Evolutionary conservation across 2,329 filamentous ascomycete genomes (phyloP), one percentile per base, ranked within the genome.

Genomic region (Cladosporium sp.): DNA sequence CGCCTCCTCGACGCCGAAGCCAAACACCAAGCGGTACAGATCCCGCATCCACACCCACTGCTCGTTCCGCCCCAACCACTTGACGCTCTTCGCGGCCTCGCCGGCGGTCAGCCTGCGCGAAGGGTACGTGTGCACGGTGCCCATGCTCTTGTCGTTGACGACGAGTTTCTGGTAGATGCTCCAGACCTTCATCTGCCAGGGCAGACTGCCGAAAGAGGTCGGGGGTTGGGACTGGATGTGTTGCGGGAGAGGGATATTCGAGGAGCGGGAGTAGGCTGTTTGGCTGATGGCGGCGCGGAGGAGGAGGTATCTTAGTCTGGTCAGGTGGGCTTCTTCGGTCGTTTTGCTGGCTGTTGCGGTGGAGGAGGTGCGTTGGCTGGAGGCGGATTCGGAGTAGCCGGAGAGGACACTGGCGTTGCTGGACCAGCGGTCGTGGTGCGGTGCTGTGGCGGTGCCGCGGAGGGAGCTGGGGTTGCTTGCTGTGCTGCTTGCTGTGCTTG

Each of bases 271-370:
- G 78, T 90, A 97, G 12, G 93, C 93, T 3, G 90, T 86, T 74
- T 94, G 93, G 80, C 94, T 89, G 28, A 93, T 93, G 0, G 93
- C 92, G 75, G 93, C 93, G 49, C 96, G 82, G 40, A 96, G 82
- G 37, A 96, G 82, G 11, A 97, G 84, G 16, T 89, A 83, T 78
- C 93, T 95, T 53, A 96, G 84, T 14, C 91, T 88, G 12, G 87
- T 85, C 40, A 96, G 84, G 71, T 95, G 92, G 18, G 87, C 81
- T 71, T 96, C 92, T 77, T 96, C 92, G 2, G 83, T 81, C 29
- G 61, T 63, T 56, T 63, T 63, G 16, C 85, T 80, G 1, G 88
- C 86, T 0, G 88, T 85, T 1, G 89, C 91, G 1, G 89, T 93
- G 1, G 89, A 88, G 0, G 91, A 92, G 73, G 89, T 91, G 28